phyloP scores from a whole-genome alignment of 768 basidiomycete species.

The Leccinum barrowsii region DNA sequence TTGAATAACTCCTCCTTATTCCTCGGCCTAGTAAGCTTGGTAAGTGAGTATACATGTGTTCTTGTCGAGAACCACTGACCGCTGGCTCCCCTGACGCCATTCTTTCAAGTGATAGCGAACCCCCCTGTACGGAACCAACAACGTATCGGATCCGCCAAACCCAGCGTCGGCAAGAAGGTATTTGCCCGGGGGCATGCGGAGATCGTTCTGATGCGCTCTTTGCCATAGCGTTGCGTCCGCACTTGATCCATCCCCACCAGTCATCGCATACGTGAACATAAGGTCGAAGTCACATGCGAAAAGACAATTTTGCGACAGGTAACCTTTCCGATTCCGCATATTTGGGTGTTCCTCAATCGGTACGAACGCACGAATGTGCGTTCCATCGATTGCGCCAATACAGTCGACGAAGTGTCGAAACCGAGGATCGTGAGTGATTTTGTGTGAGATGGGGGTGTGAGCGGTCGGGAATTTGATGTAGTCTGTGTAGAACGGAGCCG shows the following conservation, averaged over 20 bases:
- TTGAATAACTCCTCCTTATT: background rate
- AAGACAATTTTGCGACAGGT: background rate
- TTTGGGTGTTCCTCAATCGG: background rate
- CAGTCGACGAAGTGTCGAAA: background rate
- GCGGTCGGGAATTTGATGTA: too few species aligned
- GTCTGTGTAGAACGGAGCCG: too few species aligned
- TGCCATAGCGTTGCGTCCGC: constrained; percentile 14
- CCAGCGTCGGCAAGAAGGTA: background rate
- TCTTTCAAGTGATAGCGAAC: background rate
- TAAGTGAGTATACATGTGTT: background rate
- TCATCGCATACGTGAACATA: constrained; percentile 11
- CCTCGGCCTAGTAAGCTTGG: background rate
- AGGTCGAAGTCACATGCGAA: constrained; percentile 16
- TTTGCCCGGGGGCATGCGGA: background rate
- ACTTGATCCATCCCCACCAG: constrained; percentile 14
- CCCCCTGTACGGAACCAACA: constrained; percentile 33
- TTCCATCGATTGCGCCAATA: constrained; percentile 1
- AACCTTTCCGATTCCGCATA: constrained; percentile 15
- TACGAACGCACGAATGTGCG: background rate
- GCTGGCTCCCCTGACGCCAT: background rate
- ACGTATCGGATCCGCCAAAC: constrained; percentile 2
- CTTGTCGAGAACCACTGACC: background rate
- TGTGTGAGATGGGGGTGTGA: too few species aligned
- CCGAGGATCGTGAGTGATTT: too few species aligned
- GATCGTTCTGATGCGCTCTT: background rate